Evolutionary conservation across 371 early-diverging fungal species (phyloP).

Genomic region (Homolaphlyctis polyrhiza): DNA sequence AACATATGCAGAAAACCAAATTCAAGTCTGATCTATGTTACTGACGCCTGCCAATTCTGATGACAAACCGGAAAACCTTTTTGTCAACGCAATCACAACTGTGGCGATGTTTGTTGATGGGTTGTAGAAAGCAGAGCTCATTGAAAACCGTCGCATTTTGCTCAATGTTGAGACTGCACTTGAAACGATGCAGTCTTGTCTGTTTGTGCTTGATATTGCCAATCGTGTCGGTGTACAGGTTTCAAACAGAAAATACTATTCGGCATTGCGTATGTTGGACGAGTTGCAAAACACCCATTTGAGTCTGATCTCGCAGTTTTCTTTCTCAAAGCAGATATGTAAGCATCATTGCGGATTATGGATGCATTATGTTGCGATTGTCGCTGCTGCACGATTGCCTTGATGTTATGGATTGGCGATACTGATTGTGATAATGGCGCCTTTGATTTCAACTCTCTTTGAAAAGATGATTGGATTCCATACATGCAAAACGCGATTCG

Average conservation of each 20-base stretch:
- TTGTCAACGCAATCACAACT: too few relatives aligned
- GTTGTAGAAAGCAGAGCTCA: constrained; percentile 82
- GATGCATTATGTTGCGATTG: not conserved
- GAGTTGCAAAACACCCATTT: constrained; percentile 69
- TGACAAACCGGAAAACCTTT: too few relatives aligned
- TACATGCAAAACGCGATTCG: constrained; percentile 77
- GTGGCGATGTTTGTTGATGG: not conserved
- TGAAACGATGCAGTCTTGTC: constrained; percentile 76
- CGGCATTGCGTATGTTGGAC: constrained; percentile 81
- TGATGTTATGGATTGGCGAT: not conserved
- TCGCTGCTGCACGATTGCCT: not conserved
- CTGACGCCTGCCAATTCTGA: too few relatives aligned
- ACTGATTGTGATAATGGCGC: too few relatives aligned
- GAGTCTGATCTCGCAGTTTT: constrained; percentile 60
- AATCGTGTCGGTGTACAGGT: constrained; percentile 78
- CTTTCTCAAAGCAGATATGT: constrained; percentile 65
- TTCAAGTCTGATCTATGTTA: not conserved
- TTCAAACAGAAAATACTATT: constrained; percentile 80
- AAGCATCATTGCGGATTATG: too few relatives aligned
- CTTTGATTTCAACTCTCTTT: too few relatives aligned
- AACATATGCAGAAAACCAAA: not conserved
- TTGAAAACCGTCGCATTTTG: constrained; percentile 74
- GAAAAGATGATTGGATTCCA: constrained; percentile 72
- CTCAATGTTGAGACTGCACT: constrained; percentile 84
- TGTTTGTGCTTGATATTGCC: constrained; percentile 82